Percentiles rank a stretch among this genome's conserved stretches.
Evolutionary conservation across 805 yeast species (phyloP).

Genomic region (Ogataea thermomethanolica): DNA sequence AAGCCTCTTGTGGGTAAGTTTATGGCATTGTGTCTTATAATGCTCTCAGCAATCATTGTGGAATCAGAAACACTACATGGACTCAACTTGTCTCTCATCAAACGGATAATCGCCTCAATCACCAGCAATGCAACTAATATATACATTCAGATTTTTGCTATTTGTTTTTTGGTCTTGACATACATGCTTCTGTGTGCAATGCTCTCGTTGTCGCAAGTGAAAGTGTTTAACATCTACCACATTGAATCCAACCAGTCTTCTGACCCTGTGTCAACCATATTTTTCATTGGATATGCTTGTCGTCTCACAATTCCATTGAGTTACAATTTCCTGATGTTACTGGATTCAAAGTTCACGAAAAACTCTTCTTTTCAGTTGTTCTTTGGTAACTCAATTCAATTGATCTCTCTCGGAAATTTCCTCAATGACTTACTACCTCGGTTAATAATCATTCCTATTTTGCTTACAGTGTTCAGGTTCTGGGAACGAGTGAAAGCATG

Average conservation of each 20-base stretch:
- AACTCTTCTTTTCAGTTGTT: slow-evolving; percentile 62
- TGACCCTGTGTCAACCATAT: slow-evolving; percentile 70
- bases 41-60: slow-evolving; percentile 51
- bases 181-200: slow-evolving; percentile 71
- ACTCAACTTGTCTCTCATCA: slow-evolving; percentile 59
- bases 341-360: slow-evolving; percentile 35
- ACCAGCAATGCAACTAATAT: slow-evolving; percentile 20
- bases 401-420: slow-evolving; percentile 69
- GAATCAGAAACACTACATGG: slow-evolving; percentile 77
- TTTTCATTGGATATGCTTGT: slow-evolving; percentile 76
- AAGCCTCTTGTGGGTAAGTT: slow-evolving; percentile 46
- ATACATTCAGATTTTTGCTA: slow-evolving; percentile 35
- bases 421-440: slow-evolving; percentile 77
- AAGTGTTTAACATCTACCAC: slow-evolving; percentile 73
- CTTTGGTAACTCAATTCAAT: slow-evolving; percentile 69
- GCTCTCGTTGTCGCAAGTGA: slow-evolving; percentile 61
- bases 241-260: slow-evolving; percentile 62
- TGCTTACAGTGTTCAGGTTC: slow-evolving; percentile 60
- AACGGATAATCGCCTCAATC: slow-evolving; percentile 34
- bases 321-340: slow-evolving; percentile 70
- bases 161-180: slow-evolving; percentile 46
- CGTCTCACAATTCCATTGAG: slow-evolving; percentile 79
- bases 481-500: slow-evolving; percentile 54
- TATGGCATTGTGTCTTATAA: slow-evolving; percentile 40
- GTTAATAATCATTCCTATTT: slow-evolving; percentile 65